Evolutionary conservation across 208 protist genomes (phyloP).

Genomic region (Acanthamoeba healyi): DNA sequence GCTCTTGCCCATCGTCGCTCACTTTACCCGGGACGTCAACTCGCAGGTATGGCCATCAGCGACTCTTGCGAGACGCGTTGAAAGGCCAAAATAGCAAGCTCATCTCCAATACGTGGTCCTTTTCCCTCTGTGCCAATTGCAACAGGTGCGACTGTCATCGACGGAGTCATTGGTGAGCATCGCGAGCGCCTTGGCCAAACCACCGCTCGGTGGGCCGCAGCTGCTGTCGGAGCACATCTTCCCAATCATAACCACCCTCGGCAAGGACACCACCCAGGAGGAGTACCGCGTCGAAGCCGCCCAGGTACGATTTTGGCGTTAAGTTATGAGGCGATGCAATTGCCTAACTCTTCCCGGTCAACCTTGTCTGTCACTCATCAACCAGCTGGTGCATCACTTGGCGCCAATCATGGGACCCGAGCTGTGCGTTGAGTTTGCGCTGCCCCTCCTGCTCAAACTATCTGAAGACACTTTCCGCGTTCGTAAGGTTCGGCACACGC

Average conservation of each 20-base stretch:
- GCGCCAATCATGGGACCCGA: slow-evolving; percentile 10
- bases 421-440: slow-evolving; percentile 36
- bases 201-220: neutral
- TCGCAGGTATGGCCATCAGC: slow-evolving; percentile 36
- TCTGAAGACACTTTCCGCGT: slow-evolving; percentile 25
- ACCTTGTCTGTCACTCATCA: too few species aligned
- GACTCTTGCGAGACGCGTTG: too few species aligned
- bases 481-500: neutral
- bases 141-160: slow-evolving; percentile 15
- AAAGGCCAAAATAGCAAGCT: too few species aligned
- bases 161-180: slow-evolving; percentile 24
- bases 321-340: neutral
- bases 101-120: too few species aligned
- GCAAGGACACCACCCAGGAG: slow-evolving; percentile 29
- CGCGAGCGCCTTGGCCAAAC: neutral
- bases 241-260: slow-evolving; percentile 12
- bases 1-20: slow-evolving; percentile 8
- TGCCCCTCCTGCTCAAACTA: neutral
- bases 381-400: slow-evolving; percentile 38
- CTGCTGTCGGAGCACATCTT: slow-evolving; percentile 39
- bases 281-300: slow-evolving; percentile 46
- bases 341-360: neutral
- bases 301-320: neutral
- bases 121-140: too few species aligned
- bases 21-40: slow-evolving; percentile 3